Percentiles rank a stretch among this genome's conserved stretches.
Evolutionary conservation across 2,329 filamentous ascomycete genomes (phyloP).

Genomic region (Clarireedia paspali): DNA sequence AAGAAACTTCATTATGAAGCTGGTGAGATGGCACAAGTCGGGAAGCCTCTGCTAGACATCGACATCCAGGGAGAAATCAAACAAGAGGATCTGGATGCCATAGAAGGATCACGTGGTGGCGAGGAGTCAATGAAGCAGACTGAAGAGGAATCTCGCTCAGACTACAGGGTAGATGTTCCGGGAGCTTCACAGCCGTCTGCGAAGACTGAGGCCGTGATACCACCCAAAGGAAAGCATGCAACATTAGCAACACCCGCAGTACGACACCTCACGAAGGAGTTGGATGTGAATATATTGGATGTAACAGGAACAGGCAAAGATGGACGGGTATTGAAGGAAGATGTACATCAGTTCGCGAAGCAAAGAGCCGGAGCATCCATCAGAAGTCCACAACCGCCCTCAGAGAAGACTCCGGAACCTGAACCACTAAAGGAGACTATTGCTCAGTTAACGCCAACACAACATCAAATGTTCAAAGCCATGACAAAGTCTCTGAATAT

Average conservation of each 20-base stretch:
- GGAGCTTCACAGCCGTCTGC: slow-evolving; percentile 1
- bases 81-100: slow-evolving; percentile 45
- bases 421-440: slow-evolving; percentile 57
- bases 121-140: slow-evolving; percentile 15
- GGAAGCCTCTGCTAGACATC: slow-evolving; percentile 90
- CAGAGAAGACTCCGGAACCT: slow-evolving; percentile 6
- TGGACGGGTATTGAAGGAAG: slow-evolving; percentile 86
- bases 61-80: slow-evolving; percentile 77
- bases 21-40: slow-evolving; percentile 93
- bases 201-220: background rate
- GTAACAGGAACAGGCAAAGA: slow-evolving; percentile 83
- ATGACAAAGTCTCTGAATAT: slow-evolving; percentile 91
- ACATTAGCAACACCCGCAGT: slow-evolving; percentile 87
- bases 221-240: slow-evolving; percentile 50
- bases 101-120: slow-evolving; percentile 27
- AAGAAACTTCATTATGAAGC: slow-evolving; percentile 95
- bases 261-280: slow-evolving; percentile 75
- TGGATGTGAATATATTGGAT: slow-evolving; percentile 68
- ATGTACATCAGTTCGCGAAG: slow-evolving; percentile 68
- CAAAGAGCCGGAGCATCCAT: slow-evolving; percentile 35
- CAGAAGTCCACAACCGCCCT: slow-evolving; percentile 16
- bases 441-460: slow-evolving; percentile 66
- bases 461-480: slow-evolving; percentile 91
- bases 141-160: background rate
- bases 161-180: slow-evolving; percentile 3